Base-by-base conservation (phyloP, 169 alveolate species). In the Blepharisma undulans region DNA sequence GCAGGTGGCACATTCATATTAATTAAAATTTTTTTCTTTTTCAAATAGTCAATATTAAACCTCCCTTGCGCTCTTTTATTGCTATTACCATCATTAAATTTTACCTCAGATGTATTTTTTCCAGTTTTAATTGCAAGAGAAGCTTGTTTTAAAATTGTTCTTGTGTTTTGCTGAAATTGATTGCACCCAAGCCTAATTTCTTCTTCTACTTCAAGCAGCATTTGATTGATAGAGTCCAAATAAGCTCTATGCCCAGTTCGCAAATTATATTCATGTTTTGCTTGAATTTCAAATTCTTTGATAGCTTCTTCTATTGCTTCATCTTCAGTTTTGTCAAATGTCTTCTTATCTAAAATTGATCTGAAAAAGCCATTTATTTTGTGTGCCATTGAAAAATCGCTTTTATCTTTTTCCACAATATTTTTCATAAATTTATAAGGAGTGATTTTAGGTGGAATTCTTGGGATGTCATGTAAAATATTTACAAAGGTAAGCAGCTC, bases 41-140 rank as follows among this genome's bases (percentile, higher is more conserved):
- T 22, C 48, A 86, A 34, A 48, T 86, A 86, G 30, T 61, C 84
- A 60, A 86, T 48, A 86, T 86, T 86, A 33, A 86, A 86, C 85
- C 91, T 86, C n/a, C 91, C 91, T 72, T 86, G 84, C 7, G 91
- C 91, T 72, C 72, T 86, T 29, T 72, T 27, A 19, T 21, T 29
- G 18, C 16, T 86, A 32, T 84, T 36, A 74, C 3, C 25, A 5
- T 25, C 36, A 36, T 21, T n/a, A 25, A 19, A n/a, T 22, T n/a
- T n/a, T 22, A 48, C 36, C 29, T 86, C 72, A 19, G 32, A 21
- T 22, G 80, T 71, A 25, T 71, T 36, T 61, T 72, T 60, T 21
- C 84, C 84, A 3, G 60, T 71, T 19, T 27, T 48, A 66, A 72
- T 5, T 19, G 59, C 84, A 22, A n/a, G 61, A 25, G 84, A 61